Percentiles rank a stretch among this genome's conserved stretches.
Conservation (phyloP, 352 stramenopile genomes). For the Globisporangium nagaii region DNA sequence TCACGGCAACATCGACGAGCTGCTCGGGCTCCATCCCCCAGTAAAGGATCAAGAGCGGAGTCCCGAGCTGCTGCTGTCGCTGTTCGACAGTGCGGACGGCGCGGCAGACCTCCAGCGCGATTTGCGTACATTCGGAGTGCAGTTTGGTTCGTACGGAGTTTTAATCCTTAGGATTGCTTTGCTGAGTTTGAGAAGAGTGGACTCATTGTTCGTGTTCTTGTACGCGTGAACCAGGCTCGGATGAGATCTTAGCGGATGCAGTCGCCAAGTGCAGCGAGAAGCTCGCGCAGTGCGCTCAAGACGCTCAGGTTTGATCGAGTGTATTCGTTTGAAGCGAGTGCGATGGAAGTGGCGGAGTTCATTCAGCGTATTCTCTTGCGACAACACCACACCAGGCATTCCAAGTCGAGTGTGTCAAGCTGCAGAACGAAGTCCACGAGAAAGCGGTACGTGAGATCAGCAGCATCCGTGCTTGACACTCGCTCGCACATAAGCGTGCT, state of each 20-base stretch:
- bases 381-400: slow-evolving; percentile 18
- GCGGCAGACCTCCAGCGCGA: slow-evolving; percentile 23
- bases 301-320: slow-evolving; percentile 15
- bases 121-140: slow-evolving; percentile 32
- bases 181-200: no score
- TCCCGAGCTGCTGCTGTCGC: slow-evolving; percentile 9
- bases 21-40: slow-evolving; percentile 4
- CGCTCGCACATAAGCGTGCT: no score
- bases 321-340: no score
- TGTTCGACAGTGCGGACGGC: slow-evolving; percentile 25
- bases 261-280: slow-evolving; percentile 19
- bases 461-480: no score
- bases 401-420: slow-evolving; percentile 22
- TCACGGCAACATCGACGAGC: slow-evolving; percentile 20
- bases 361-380: not conserved
- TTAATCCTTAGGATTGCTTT: no score
- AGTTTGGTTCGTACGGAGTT: slow-evolving; percentile 32
- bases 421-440: slow-evolving; percentile 49
- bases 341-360: no score
- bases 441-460: slow-evolving; percentile 21
- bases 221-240: no score
- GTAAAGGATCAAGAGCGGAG: slow-evolving; percentile 1
- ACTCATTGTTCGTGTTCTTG: no score
- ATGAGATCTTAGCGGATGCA: slow-evolving; percentile 9
- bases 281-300: slow-evolving; percentile 17